Conservation (phyloP, 768 basidiomycete species). For the Udeniomyces megalosporus region DNA sequence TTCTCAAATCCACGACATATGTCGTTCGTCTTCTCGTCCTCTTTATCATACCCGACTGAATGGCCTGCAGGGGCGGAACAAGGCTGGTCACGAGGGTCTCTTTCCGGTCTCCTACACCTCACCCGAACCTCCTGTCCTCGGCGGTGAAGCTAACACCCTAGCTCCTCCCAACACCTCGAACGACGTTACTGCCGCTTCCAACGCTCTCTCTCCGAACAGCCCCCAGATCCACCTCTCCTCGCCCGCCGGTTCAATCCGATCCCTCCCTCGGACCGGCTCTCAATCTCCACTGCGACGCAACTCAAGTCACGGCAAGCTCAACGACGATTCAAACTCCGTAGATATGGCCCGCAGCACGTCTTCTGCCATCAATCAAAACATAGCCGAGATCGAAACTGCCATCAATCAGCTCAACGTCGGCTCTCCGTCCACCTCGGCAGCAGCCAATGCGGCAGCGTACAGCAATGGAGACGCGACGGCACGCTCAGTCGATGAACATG, state of each 20-base stretch:
- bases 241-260: neutral
- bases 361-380: conserved; percentile 61
- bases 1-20: too few species aligned
- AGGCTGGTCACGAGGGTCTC: conserved; percentile 63
- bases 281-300: neutral
- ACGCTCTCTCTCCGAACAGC: conserved; percentile 13
- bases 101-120: conserved; percentile 83
- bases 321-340: neutral
- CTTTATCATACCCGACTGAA: neutral
- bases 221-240: neutral
- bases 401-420: conserved; percentile 59
- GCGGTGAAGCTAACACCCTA: too few species aligned
- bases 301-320: neutral
- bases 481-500: too few species aligned
- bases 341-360: neutral
- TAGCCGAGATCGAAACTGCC: conserved; percentile 78
- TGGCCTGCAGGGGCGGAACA: conserved; percentile 56
- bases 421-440: too few species aligned
- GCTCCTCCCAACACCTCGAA: too few species aligned
- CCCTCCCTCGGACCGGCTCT: neutral
- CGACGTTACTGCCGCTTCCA: too few species aligned
- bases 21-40: neutral
- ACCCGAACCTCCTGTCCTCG: conserved; percentile 29
- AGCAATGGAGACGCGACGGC: too few species aligned
- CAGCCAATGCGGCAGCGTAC: too few species aligned